Evolutionary conservation across 2,329 filamentous ascomycete species (phyloP), one percentile per base, ranked within the genome.

Genomic region (Cyphellophora attinorum): DNA sequence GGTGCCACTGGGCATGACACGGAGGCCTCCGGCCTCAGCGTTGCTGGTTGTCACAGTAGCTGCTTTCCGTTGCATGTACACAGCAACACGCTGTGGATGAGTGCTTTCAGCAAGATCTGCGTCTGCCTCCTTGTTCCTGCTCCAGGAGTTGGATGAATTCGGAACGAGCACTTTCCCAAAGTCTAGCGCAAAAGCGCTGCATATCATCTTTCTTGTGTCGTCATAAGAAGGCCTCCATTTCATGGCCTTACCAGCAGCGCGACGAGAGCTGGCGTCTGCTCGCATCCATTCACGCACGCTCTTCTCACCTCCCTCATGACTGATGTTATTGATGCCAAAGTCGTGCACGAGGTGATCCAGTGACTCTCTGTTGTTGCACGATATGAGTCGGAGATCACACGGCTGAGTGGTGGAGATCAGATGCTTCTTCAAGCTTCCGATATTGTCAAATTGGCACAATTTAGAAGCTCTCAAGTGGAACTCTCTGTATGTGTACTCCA

Each of bases 241-340:
- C 14, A 40, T 38, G 11, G 38, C 32, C 31, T 38, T 40, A 21
- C 36, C 28, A 5, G 35, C 37, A 4, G 38, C 31, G 12, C 32
- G 23, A 5, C 35, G 29, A 8, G 25, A 25, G 11, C 17, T 31
- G 12, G 21, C 21, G 15, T 40, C 31, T 10, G 33, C 38, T 16
- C 34, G 38, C 29, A 40, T 40, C 38, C 38, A 40, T 21, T 40
- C 38, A 11, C 35, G 31, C 15, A 40, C 33, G 35, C 30, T 38
- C 8, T 35, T 13, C 18, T 40, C 38, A 11, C 27, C 34, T 5
- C 13, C 29, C 16, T 40, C 18, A 11, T 21, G 10, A 27, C 31
- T 34, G 11, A 35, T 29, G 34, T 28, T 27, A 21, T 19, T 30
- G 27, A 40, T 34, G 19, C 35, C 25, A 12, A 19, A 40, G 23